Percentiles rank a stretch among this genome's conserved stretches.
phyloP scores from a whole-genome alignment of 2,329 filamentous ascomycete species.

The Polytolypa hystricis region DNA sequence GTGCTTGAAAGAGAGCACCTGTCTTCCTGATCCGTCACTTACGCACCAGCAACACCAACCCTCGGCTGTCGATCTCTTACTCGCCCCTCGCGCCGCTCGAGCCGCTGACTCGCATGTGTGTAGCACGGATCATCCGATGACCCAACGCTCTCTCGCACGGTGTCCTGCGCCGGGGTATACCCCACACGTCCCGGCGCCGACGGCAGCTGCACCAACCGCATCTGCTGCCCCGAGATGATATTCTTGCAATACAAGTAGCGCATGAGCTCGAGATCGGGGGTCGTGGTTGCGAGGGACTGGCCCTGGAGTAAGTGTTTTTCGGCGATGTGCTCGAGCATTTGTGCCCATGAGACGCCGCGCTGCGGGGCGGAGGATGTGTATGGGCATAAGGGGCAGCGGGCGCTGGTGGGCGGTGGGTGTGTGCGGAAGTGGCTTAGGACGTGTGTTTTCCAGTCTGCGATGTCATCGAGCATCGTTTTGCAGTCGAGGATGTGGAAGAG shows the following conservation, averaged over 20 bases:
- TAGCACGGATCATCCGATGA: constrained; percentile 31
- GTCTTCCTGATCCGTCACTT: no score
- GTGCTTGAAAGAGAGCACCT: no score
- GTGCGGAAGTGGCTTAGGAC: constrained; percentile 36
- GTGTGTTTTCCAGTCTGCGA: constrained; percentile 32
- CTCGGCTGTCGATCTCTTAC: constrained; percentile 25
- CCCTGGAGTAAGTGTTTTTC: constrained; percentile 30
- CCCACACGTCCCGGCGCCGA: constrained; percentile 26
- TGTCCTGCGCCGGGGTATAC: constrained; percentile 27
- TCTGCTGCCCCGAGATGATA: constrained; percentile 33
- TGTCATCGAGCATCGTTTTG: constrained; percentile 27
- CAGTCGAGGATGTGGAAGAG: constrained; percentile 38
- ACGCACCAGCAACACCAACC: constrained; percentile 25
- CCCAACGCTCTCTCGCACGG: constrained; percentile 25
- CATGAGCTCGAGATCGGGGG: constrained; percentile 35
- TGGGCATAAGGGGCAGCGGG: constrained; percentile 35
- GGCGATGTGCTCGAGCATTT: constrained; percentile 33
- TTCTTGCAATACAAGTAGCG: constrained; percentile 32
- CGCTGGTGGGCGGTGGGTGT: constrained; percentile 28
- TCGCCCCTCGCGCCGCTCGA: constrained; percentile 30
- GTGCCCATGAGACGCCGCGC: constrained; percentile 27
- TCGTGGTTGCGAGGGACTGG: constrained; percentile 29
- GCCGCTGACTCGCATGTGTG: constrained; percentile 27
- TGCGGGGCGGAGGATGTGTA: constrained; percentile 14
- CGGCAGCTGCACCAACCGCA: constrained; percentile 33